A percentile compares a stretch with the other conserved stretches of the same genome.
phyloP scores from a whole-genome alignment of 2,329 filamentous ascomycete species.

The Neonectria coccinea region DNA sequence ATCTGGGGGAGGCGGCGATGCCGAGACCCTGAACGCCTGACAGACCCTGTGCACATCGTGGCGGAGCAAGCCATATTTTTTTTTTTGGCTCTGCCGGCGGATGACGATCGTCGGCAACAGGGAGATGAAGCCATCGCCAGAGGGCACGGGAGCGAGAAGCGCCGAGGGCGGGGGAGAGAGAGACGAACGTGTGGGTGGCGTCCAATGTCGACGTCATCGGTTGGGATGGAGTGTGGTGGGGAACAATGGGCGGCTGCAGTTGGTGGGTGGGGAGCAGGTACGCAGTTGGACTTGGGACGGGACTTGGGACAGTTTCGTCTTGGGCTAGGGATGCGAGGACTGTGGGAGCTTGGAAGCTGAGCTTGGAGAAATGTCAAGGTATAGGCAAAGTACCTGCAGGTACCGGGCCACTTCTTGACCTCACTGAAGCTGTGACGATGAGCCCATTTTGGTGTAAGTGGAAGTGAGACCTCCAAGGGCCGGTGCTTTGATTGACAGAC shows the following conservation, averaged over 20 bases:
- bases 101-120: conserved; percentile 22
- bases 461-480: conserved; percentile 5
- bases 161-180: not conserved
- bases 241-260: conserved; percentile 5
- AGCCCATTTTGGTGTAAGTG: conserved; percentile 37
- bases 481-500: not conserved
- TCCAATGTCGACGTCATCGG: conserved; percentile 25
- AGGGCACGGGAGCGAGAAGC: conserved; percentile 16
- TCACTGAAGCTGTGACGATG: not conserved
- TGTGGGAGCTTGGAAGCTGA: not conserved
- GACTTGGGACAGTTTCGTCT: not conserved
- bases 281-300: conserved; percentile 3
- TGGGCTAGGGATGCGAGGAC: no score
- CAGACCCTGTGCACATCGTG: conserved; percentile 3
- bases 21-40: conserved; percentile 6
- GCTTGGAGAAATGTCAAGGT: not conserved
- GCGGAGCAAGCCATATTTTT: conserved; percentile 1
- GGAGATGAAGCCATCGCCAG: conserved; percentile 31
- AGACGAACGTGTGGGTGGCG: conserved; percentile 16
- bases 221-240: not conserved
- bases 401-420: conserved; percentile 5
- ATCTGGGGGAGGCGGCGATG: conserved; percentile 21
- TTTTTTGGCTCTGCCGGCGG: not conserved
- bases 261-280: conserved; percentile 1
- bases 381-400: conserved; percentile 20